Evolutionary conservation across 2,329 filamentous ascomycete genomes (phyloP).

Genomic region (Diaporthe nobilis): DNA sequence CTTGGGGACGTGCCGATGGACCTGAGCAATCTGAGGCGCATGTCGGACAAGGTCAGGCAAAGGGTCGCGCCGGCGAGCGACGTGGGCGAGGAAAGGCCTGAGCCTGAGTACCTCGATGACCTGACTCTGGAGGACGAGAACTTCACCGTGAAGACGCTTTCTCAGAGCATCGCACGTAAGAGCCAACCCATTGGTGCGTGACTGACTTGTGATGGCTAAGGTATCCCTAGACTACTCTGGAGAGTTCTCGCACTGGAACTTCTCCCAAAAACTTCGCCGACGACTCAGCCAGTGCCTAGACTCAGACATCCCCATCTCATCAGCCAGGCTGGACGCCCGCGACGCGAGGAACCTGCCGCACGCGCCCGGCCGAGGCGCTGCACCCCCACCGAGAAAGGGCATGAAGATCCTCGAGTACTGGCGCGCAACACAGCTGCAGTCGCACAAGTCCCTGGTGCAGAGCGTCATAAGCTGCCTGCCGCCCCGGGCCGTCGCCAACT

Average conservation of each 20-base stretch:
- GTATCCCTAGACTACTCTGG: constrained; percentile 61
- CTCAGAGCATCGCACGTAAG: constrained; percentile 59
- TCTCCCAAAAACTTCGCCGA: constrained; percentile 60
- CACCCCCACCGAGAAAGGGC: constrained; percentile 37
- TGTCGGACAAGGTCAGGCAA: constrained; percentile 43
- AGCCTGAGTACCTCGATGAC: constrained; percentile 45
- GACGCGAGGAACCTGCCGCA: constrained; percentile 45
- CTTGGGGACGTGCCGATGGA: constrained; percentile 43
- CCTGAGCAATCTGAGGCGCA: constrained; percentile 42
- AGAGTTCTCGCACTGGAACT: constrained; percentile 68
- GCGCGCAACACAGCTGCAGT: constrained; percentile 61
- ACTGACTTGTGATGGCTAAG: constrained; percentile 8
- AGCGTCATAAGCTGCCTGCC: constrained; percentile 58
- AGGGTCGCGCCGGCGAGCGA: constrained; percentile 33
- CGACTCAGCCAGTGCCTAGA: constrained; percentile 40
- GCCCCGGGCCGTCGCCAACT: constrained; percentile 62
- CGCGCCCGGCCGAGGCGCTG: not conserved
- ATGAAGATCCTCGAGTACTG: constrained; percentile 55
- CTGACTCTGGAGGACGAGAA: constrained; percentile 53
- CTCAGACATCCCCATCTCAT: constrained; percentile 23
- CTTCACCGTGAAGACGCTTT: constrained; percentile 58
- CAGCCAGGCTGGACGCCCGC: constrained; percentile 40
- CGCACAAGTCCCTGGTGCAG: constrained; percentile 54
- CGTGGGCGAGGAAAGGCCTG: constrained; percentile 40
- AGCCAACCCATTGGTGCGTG: not conserved